Evolutionary conservation across 108 stramenopile genomes (phyloP).

Genomic region (Discostella pseudostelligera): DNA sequence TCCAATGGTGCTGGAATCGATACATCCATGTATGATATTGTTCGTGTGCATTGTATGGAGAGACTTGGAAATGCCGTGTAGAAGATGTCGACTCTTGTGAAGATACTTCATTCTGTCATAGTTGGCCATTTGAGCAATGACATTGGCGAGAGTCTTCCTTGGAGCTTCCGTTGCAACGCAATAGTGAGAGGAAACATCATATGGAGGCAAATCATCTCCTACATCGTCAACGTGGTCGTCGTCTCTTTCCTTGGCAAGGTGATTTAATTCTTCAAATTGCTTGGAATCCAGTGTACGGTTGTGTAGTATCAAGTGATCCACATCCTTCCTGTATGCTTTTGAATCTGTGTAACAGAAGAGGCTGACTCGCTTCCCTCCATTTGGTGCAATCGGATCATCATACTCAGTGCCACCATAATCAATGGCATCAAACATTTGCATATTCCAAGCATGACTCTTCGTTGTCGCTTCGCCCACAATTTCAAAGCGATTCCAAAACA

Average conservation of each 20-base stretch:
- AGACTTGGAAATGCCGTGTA: conserved; percentile 63
- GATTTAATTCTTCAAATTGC: conserved; percentile 59
- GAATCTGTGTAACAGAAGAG: conserved; percentile 61
- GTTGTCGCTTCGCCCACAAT: conserved; percentile 45
- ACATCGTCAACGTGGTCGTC: conserved; percentile 32
- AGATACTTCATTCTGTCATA: conserved; percentile 62
- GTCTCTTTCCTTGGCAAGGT: conserved; percentile 34
- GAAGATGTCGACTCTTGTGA: conserved; percentile 55
- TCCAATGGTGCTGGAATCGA: conserved; percentile 57
- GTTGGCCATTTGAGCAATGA: conserved; percentile 65
- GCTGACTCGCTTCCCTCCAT: conserved; percentile 51
- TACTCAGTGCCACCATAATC: conserved; percentile 50
- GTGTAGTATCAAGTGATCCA: conserved; percentile 19
- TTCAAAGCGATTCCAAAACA: conserved; percentile 77
- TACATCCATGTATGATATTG: conserved; percentile 69
- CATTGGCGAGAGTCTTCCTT: conserved; percentile 51
- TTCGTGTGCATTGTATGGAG: conserved; percentile 57
- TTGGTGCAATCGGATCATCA: conserved; percentile 26
- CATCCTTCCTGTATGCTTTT: conserved; percentile 41
- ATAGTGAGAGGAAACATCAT: conserved; percentile 25
- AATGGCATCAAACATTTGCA: conserved; percentile 66
- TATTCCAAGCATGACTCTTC: conserved; percentile 20
- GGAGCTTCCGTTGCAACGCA: conserved; percentile 68
- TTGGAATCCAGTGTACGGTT: conserved; percentile 29
- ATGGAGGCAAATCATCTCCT: conserved; percentile 25